Base-by-base conservation (phyloP, 208 protist species). In the Acanthamoeba divionensis region DNA sequence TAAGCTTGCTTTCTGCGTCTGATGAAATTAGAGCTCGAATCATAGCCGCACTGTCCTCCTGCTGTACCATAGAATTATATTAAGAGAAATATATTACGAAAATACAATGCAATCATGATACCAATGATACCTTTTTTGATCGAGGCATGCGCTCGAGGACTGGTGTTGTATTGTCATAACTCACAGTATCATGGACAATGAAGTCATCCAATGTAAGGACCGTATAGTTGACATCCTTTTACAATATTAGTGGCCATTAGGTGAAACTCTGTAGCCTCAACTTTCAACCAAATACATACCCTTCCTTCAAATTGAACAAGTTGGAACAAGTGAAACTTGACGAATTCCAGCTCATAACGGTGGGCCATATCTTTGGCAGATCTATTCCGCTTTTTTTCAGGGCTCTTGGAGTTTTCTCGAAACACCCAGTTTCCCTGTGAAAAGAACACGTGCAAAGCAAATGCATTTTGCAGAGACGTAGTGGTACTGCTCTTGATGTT, bases 371-470 rank as follows among this genome's bases (percentile, higher is more conserved):
- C 33, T 79, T 21, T 52, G 48, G 3, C 67, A 15, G 71, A 9
- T 80, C 48, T 31, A 26, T 26, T 60, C 44, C 1, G 26, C 62
- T 10, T 10, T 69, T n/a, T 69, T 31, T n/a, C 36, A 38, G 13
- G 0, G 24, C 65, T 13, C 13, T 7, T 13, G 24, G 12, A 10
- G 36, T 88, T 88, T 29, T 71, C 80, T 9, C 57, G 36, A 47
- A 88, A 88, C 15, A 88, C 80, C 80, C 80, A 88, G 60, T 88
- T 88, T 26, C 80, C 80, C 60, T 88, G 80, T 4, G 80, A 73
- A 45, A 88, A 88, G 80, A 71, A 88, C 38, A 88, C 80, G 41
- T 88, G 66, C 60, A 88, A 45, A 0, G 80, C 80, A 26, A 88
- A 45, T 31, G 73, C 73, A 18, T 83, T 83, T 38, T 83, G 73